Evolutionary conservation across 2,329 filamentous ascomycete genomes (phyloP), one percentile per base, ranked within the genome.

Genomic region (Colletotrichum navitas): DNA sequence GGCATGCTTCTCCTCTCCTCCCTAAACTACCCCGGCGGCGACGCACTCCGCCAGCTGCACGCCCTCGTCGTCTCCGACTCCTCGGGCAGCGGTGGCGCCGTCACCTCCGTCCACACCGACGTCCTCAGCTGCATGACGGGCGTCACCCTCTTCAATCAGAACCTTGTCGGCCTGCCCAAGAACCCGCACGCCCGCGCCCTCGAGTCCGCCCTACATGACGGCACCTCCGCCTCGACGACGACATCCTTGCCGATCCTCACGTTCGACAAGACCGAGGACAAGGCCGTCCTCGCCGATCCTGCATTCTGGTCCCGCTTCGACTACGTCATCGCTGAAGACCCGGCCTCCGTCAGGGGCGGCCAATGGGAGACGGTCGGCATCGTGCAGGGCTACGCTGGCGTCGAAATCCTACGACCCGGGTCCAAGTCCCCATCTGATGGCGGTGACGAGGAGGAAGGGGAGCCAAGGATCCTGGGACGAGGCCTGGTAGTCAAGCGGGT

Each of bases 1-100:
- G 87, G 83, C 41, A 89, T 97, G 82, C 89, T 98, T 2, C 86
- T 92, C 36, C 84, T 97, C 71, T 97, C 94, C 0, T 92, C 93
- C 18, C 89, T 97, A 68, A 99, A 98, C 82, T 99, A 99, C 78
- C 96, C 96, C 1, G 96, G 96, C 59, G 96, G 94, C 29, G 89
- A 93, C 71, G 96, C 95, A 2, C 85, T 98, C 29, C 75, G 81
- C 11, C 83, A 86, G 55, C 82, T 92, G 49, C 84, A 87, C 71
- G 67, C 71, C 5, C 76, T 83, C 16, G 80, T 85, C 24, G 73
- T 80, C 61, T 63, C 63, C 41, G 54, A 41, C 32, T 65, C 45
- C 54, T 68, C 75, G 34, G 36, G 55, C 24, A 63, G 76, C 26
- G 36, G 74, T n/a, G 36, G 74, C 32, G 71, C 77, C 16, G 76